phyloP scores from a whole-genome alignment of 2,329 filamentous ascomycete genomes.

The Aspergillus bombycis region DNA sequence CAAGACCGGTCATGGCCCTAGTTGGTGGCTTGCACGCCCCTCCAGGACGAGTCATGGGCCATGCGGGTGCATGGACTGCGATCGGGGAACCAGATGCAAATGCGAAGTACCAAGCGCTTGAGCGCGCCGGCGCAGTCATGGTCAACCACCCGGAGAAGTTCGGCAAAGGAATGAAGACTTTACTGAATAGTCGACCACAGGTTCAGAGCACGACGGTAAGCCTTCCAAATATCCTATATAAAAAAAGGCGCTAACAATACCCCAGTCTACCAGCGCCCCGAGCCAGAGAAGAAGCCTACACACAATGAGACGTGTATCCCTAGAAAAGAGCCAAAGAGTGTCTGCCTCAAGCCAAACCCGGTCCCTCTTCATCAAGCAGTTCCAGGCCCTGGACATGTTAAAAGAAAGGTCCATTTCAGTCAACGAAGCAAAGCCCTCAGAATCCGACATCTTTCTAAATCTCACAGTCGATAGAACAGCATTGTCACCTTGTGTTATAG shows the following conservation, averaged over 20 bases:
- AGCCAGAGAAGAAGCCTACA: slow-evolving; percentile 57
- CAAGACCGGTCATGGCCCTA: slow-evolving; percentile 71
- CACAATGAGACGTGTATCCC: slow-evolving; percentile 43
- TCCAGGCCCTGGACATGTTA: slow-evolving; percentile 60
- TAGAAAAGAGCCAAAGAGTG: not conserved
- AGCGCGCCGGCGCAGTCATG: slow-evolving; percentile 68
- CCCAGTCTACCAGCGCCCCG: slow-evolving; percentile 22
- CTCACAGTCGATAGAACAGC: slow-evolving; percentile 68
- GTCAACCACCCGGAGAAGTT: slow-evolving; percentile 78
- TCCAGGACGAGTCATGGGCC: slow-evolving; percentile 72
- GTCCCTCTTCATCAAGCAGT: slow-evolving; percentile 58
- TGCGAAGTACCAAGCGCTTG: slow-evolving; percentile 69
- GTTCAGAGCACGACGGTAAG: slow-evolving; percentile 27
- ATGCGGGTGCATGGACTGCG: slow-evolving; percentile 73
- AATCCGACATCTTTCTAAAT: slow-evolving; percentile 57
- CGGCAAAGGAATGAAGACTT: slow-evolving; percentile 66
- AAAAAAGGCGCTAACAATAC: slow-evolving; percentile 6
- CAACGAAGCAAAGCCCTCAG: slow-evolving; percentile 38
- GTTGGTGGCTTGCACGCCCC: slow-evolving; percentile 69
- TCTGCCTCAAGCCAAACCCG: slow-evolving; percentile 46
- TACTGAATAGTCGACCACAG: slow-evolving; percentile 53
- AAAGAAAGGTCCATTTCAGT: slow-evolving; percentile 53
- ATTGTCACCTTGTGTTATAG: slow-evolving; percentile 66
- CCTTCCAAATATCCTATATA: not conserved
- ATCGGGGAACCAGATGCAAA: slow-evolving; percentile 66